phyloP scores from a whole-genome alignment of 1,284 basidiomycete species.

The Tilletia caries region DNA sequence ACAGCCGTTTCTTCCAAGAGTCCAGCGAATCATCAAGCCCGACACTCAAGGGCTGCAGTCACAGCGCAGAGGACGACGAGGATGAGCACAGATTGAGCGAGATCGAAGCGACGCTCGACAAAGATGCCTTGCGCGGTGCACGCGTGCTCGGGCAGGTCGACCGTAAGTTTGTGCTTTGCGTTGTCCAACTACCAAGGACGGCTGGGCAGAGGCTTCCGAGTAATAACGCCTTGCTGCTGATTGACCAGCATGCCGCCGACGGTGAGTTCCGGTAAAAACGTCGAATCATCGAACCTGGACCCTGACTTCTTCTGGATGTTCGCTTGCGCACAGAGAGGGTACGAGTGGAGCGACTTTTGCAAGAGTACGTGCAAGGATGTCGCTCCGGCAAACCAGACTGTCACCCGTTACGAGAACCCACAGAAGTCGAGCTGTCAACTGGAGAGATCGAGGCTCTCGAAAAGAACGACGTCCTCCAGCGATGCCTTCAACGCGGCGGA shows the following conservation, averaged over 20 bases:
- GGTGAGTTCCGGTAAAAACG: slow-evolving; percentile 46
- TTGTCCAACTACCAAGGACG: slow-evolving; percentile 37
- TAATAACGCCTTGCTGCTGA: slow-evolving; percentile 62
- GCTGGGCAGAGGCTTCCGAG: neutral
- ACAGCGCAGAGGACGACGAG: neutral
- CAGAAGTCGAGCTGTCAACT: neutral
- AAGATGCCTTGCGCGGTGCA: neutral
- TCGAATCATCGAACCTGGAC: too few species aligned
- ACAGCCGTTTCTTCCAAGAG: neutral
- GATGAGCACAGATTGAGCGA: neutral
- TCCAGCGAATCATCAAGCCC: neutral
- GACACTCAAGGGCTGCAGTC: neutral
- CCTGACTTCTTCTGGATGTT: neutral
- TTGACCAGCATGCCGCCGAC: slow-evolving; percentile 95
- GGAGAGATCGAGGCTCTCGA: neutral
- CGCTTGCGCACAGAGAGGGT: slow-evolving; percentile 61
- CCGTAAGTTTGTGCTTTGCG: slow-evolving; percentile 78
- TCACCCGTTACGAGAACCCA: neutral
- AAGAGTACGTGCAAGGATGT: slow-evolving; percentile 61
- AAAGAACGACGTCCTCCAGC: neutral
- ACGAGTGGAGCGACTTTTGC: slow-evolving; percentile 77
- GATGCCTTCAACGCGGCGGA: neutral
- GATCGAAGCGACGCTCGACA: neutral
- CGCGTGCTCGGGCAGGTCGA: slow-evolving; percentile 72
- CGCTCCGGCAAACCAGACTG: slow-evolving; percentile 15